Percentiles rank a stretch among this genome's conserved stretches.
These are phyloP conservation scores for Cryomyces minteri DNA, from an alignment of 495 filamentous ascomycete species.

Conservation along the genomic window DNA sequence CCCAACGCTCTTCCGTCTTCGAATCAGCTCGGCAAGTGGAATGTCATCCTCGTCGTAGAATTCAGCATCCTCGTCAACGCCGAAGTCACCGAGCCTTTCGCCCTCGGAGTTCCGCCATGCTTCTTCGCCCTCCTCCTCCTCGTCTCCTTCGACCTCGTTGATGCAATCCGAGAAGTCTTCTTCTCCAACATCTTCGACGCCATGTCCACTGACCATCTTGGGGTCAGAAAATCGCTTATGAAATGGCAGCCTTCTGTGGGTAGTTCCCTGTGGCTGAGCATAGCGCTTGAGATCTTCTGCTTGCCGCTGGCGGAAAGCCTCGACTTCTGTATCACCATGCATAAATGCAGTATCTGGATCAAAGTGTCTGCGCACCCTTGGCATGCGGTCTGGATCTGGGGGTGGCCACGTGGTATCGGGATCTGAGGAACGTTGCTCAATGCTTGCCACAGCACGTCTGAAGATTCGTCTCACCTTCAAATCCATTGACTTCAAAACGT, in stretches of 20 bases:
- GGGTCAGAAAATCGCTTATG: slow-evolving; percentile 20
- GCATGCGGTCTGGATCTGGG: slow-evolving; percentile 69
- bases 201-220: slow-evolving; percentile 11
- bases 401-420: slow-evolving; percentile 60
- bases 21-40: slow-evolving; percentile 49
- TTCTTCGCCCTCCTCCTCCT: slow-evolving; percentile 28
- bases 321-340: slow-evolving; percentile 20
- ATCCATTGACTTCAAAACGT: slow-evolving; percentile 65
- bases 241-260: slow-evolving; percentile 32
- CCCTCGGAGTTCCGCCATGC: slow-evolving; percentile 75
- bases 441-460: not conserved
- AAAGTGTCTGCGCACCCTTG: slow-evolving; percentile 23
- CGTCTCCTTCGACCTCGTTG: slow-evolving; percentile 11
- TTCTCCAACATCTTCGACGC: slow-evolving; percentile 22
- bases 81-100: slow-evolving; percentile 69
- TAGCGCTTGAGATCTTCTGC: slow-evolving; percentile 31
- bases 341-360: slow-evolving; percentile 12
- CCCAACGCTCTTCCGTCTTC: not conserved
- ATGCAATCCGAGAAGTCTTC: slow-evolving; percentile 2
- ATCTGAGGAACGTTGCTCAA: slow-evolving; percentile 16
- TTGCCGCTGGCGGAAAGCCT: slow-evolving; percentile 39
- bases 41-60: slow-evolving; percentile 68
- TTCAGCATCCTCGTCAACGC: slow-evolving; percentile 71
- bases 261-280: slow-evolving; percentile 6
- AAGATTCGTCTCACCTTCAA: slow-evolving; percentile 46